Evolutionary conservation across 768 basidiomycete genomes (phyloP), one percentile per base, ranked within the genome.

Genomic region (Clitopilus hobsonii): DNA sequence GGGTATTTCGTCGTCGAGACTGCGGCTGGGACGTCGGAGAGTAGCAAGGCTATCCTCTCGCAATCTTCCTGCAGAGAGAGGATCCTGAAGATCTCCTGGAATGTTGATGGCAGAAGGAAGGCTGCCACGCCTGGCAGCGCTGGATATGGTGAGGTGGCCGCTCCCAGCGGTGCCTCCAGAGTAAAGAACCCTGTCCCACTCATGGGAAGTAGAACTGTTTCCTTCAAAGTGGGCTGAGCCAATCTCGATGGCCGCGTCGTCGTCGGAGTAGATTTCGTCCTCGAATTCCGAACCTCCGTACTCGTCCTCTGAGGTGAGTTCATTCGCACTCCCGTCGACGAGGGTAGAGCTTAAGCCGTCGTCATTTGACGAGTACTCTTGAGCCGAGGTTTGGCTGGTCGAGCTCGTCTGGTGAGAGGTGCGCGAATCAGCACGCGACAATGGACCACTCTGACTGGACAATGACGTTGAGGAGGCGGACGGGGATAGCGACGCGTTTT

Each of bases 31-130:
- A 18, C 84, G 74, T 52, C 85, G 78, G n/a, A 84, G 64, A 10
- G 84, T 85, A 36, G 75, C 73, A 29, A 81, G 64, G 61, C 81
- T 84, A 54, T 77, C 80, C 63, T 86, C 86, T 41, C 83, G 73
- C 54, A 80, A 76, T 28, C 81, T 75, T 49, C 67, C 63, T 48
- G 60, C 64, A 2, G 52, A 55, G 50, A 51, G 62, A 26, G 67
- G 58, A 8, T 57, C 60, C 24, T 16, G 53, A 53, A 4, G 62
- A 38, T 23, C 49, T 51, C 26, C 49, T 56, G 14, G 54, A 56
- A 50, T 45, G 41, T 20, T 52, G 36, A 25, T 66, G n/a, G n/a
- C n/a, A n/a, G n/a, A n/a, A n/a, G n/a, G 63, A 54, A 64, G 25
- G 18, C 61, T 50, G 53, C 68, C 60, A 45, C 41, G 41, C 41